Conservation (phyloP, 371 early-diverging fungal genomes). For the Mycotypha africana region DNA sequence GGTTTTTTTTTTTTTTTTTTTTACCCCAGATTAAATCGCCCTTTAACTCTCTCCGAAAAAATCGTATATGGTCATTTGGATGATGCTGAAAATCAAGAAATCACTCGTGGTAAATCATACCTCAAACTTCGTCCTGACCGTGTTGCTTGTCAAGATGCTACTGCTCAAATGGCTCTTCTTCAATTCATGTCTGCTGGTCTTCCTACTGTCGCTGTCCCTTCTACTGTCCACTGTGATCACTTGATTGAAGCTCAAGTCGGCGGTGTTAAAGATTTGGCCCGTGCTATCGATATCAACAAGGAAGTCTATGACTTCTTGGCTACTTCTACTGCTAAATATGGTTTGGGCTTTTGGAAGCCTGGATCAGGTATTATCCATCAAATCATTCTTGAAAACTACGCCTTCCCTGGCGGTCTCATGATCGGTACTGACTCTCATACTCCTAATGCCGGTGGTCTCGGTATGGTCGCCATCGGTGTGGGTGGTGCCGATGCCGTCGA, state of each 20-base stretch:
- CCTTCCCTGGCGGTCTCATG: slow-evolving; percentile 97
- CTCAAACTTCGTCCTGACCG: slow-evolving; percentile 91
- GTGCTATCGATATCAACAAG: slow-evolving; percentile 84
- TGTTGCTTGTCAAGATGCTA: slow-evolving; percentile 97
- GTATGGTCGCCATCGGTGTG: slow-evolving; percentile 94
- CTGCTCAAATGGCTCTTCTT: slow-evolving; percentile 95
- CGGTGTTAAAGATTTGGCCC: slow-evolving; percentile 78
- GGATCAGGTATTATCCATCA: slow-evolving; percentile 99
- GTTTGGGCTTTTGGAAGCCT: slow-evolving; percentile 95
- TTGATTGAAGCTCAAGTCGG: slow-evolving; percentile 92
- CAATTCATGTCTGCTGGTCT: slow-evolving; percentile 96
- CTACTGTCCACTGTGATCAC: slow-evolving; percentile 97
- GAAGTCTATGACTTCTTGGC: slow-evolving; percentile 95
- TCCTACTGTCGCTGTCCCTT: slow-evolving; percentile 84
- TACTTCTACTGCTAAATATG: slow-evolving; percentile 85
- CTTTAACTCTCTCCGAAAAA: slow-evolving; percentile 92
- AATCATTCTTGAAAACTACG: slow-evolving; percentile 96
- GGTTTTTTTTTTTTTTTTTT: slow-evolving; percentile 7
- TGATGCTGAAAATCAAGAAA: slow-evolving; percentile 78
- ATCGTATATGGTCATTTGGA: slow-evolving; percentile 94
- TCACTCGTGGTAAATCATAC: slow-evolving; percentile 83
- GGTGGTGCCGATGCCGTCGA: slow-evolving; percentile 98
- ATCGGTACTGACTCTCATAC: slow-evolving; percentile 94
- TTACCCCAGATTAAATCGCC: slow-evolving; percentile 58
- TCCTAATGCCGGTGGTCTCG: slow-evolving; percentile 92